Base-by-base conservation (phyloP, 2,329 filamentous ascomycete species). In the Monilinia aucupariae region DNA sequence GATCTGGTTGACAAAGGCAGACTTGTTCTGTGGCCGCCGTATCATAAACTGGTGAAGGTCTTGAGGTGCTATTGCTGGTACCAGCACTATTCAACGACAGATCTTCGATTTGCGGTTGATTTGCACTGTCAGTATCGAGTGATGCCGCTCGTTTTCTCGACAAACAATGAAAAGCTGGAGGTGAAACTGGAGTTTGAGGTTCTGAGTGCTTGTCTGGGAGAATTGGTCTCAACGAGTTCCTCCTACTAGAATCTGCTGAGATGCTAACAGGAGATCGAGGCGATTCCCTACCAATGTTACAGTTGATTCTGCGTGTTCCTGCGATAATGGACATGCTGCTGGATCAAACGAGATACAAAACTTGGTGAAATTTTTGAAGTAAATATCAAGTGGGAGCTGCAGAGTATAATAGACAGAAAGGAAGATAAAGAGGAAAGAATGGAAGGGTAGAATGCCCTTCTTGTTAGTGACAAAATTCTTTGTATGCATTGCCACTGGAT, bases 1-100 rank as follows among this genome's bases (percentile, higher is more conserved):
- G 86, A 71, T 88, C 86, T 47, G 85, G 85, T 70, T 87, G 85
- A 74, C 86, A 89, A 69, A 89, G 81, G 75, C 86, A 89, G 66
- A 88, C 83, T 68, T 85, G 71, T 56, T 72, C 71, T 67, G 69
- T 70, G 37, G 17, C 54, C 59, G 67, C 64, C 56, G 67, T 54
- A 59, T 68, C 66, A 63, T 63, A 65, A 43, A 64, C 64, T 59
- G 51, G 61, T 2, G 51, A 62, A 64, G 67, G 69, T 12, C 65
- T 67, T 43, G 37, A 27, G 7, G 32, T 58, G 41, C 41, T 58
- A 25, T 47, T 47, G 58, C 59, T 68, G 52, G 66, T 67, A 65
- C 62, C 69, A 47, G 65, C 68, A 67, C 66, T 73, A 45, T 68
- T 68, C 49, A 73, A 65, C 53, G 68, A 67, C 41, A 71, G 66